Conservation (phyloP, 371 early-diverging fungal species). For the Zychaea mexicana region DNA sequence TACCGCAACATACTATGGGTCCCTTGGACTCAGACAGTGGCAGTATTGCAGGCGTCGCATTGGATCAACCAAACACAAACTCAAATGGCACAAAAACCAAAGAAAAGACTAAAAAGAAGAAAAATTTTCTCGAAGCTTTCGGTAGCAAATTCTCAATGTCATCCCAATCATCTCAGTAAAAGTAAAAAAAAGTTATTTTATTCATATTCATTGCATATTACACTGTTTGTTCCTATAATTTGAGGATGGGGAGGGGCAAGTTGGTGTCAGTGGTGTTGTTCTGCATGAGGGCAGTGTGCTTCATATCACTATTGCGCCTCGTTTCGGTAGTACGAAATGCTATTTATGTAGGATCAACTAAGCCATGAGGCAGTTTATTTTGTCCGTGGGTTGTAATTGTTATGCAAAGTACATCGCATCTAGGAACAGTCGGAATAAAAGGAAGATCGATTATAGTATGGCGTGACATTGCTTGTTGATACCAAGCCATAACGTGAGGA, state of each 20-base stretch:
- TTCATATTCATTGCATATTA: too few relatives aligned
- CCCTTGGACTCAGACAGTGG: background rate
- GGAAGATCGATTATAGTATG: too few relatives aligned
- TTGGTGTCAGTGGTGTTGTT: background rate
- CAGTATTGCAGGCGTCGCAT: background rate
- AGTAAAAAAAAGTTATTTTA: slow-evolving; percentile 1
- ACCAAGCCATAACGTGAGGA: too few relatives aligned
- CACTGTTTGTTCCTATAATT: background rate
- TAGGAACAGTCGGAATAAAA: too few relatives aligned
- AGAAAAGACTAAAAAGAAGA: slow-evolving; percentile 25
- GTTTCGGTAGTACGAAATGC: background rate
- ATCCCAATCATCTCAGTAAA: slow-evolving; percentile 16
- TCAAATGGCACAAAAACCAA: slow-evolving; percentile 6
- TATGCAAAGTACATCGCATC: too few relatives aligned
- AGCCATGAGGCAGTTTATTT: background rate
- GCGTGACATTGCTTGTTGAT: too few relatives aligned
- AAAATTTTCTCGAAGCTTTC: slow-evolving; percentile 21
- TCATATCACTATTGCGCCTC: background rate
- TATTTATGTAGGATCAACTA: background rate
- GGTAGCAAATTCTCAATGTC: slow-evolving; percentile 29
- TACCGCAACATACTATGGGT: slow-evolving; percentile 12
- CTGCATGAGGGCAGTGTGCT: background rate
- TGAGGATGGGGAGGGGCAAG: background rate
- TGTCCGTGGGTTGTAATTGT: slow-evolving; percentile 1
- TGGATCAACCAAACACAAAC: slow-evolving; percentile 5